Conservation (phyloP, 805 yeast species). For the Schwanniomyces occidentalis region DNA sequence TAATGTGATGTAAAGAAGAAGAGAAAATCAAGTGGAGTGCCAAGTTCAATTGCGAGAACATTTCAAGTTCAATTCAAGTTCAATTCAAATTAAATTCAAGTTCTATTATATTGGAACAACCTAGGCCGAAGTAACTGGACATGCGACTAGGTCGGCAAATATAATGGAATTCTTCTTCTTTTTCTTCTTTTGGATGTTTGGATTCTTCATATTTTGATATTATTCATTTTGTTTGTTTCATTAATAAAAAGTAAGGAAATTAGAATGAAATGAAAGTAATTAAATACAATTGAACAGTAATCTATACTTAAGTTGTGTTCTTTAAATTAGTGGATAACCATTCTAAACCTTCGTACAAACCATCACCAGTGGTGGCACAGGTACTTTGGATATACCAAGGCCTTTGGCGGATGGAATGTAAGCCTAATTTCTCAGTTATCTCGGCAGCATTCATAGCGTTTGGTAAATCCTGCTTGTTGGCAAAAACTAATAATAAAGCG, state of each 20-base stretch:
- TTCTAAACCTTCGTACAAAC: conserved; percentile 96
- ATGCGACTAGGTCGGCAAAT: too few species aligned
- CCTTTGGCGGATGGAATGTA: conserved; percentile 96
- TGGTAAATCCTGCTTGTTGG: conserved; percentile 98
- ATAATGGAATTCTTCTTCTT: too few species aligned
- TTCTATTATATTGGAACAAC: too few species aligned
- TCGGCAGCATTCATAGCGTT: conserved; percentile 99
- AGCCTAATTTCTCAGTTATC: conserved; percentile 94
- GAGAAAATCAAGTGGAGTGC: too few species aligned
- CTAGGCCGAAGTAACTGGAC: too few species aligned
- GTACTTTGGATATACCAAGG: conserved; percentile 99
- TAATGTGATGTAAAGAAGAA: too few species aligned
- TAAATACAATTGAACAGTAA: not conserved
- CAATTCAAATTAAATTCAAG: too few species aligned
- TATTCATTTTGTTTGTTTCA: conserved; percentile 3
- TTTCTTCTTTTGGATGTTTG: too few species aligned
- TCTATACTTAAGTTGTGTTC: conserved; percentile 31
- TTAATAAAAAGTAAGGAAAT: conserved; percentile 3
- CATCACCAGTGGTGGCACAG: conserved; percentile 99
- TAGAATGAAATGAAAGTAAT: conserved; percentile 5
- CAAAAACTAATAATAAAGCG: conserved; percentile 91
- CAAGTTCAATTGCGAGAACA: too few species aligned
- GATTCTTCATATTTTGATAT: too few species aligned
- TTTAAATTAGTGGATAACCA: conserved; percentile 93
- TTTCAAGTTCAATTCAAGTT: too few species aligned